Evolutionary conservation across 192 early-diverging fungal species (phyloP), one percentile per base, ranked within the genome.

Genomic region (Linnemannia hyalina): DNA sequence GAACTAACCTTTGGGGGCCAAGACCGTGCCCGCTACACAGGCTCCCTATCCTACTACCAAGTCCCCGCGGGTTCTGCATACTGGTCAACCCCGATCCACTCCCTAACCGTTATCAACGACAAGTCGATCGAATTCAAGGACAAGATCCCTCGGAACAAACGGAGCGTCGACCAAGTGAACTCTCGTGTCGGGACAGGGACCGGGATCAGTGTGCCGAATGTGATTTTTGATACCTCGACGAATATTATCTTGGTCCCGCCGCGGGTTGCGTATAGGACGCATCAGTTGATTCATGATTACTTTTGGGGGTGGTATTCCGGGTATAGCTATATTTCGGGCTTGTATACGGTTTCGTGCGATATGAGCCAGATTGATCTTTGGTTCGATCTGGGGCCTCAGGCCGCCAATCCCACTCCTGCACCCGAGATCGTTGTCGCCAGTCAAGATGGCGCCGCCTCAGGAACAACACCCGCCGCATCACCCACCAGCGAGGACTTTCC

Each of bases 211-310:
- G 16, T 57, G 38, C 80, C 68, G 52, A 75, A 52, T 11, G 68
- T 71, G 32, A 82, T 82, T 40, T 82, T 82, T 35, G 80, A 82
- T 49, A 82, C 80, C 16, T 81, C 74, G n/a, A 70, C 80, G 2
- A 76, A 82, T 40, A n/a, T 76, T 5, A 82, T 76, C 68, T 15
- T 82, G 20, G 40, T 82, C 4, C 80, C 74, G 1, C 73, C 80
- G 3, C 16, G 68, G 18, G 68, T 82, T 13, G 80, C 80, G 20
- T 23, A 32, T 3, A 70, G 36, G n/a, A 68, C 75, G 2, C 75
- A 82, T 63, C 81, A 44, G n/a, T 35, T 41, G 20, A 82, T 77
- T 26, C 74, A 82, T 41, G 49, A 82, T 55, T 82, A 13, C 8
- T 44, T 82, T 13, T 77, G 77, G 49, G 70, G 81, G 0, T 52